Evolutionary conservation across 148 eudicot species (phyloP).

Genomic region (Fallopia convolvulus): DNA sequence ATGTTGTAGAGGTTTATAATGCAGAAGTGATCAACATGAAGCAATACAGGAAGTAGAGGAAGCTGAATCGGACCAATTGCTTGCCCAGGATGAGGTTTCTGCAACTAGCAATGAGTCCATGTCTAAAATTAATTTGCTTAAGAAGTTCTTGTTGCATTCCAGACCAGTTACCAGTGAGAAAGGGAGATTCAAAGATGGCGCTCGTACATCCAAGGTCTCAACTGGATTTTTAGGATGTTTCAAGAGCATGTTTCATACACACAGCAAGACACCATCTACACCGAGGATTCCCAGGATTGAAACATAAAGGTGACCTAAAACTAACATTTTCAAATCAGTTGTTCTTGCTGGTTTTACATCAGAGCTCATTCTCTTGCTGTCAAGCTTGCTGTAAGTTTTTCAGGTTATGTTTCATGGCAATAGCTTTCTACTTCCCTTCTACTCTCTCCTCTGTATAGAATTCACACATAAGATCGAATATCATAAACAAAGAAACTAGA

Average conservation of each 20-base stretch:
- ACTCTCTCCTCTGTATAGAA: neutral
- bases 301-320: neutral
- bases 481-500: neutral
- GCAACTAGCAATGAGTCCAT: neutral
- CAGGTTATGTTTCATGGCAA: neutral
- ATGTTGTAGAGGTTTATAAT: neutral
- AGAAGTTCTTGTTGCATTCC: conserved; percentile 5
- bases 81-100: neutral
- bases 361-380: neutral
- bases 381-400: neutral
- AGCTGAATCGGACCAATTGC: neutral
- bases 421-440: neutral
- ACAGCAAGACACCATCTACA: neutral
- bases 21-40: conserved; percentile 2
- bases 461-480: neutral
- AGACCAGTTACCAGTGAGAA: neutral
- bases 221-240: neutral
- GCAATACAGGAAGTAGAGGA: neutral
- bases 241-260: neutral
- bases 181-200: neutral
- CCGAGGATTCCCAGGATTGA: neutral
- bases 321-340: neutral
- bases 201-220: conserved; percentile 5
- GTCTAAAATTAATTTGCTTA: neutral
- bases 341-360: neutral